phyloP scores from a whole-genome alignment of 2,329 filamentous ascomycete genomes.

The Alternaria triticimaculans region DNA sequence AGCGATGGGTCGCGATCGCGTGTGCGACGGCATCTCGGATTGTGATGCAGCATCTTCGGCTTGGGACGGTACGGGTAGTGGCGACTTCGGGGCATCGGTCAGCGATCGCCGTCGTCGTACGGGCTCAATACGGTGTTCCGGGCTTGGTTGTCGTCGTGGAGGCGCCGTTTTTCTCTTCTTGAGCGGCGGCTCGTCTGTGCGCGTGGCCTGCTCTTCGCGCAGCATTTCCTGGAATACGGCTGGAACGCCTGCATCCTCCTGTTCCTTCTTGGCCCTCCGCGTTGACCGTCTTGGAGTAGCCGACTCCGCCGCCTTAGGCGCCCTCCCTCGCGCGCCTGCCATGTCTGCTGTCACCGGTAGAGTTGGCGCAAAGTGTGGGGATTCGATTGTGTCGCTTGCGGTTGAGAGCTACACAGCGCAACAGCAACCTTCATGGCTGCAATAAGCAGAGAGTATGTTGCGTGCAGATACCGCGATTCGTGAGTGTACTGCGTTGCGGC shows the following conservation, averaged over 20 bases:
- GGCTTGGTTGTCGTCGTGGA: slow-evolving; percentile 8
- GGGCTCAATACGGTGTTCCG: not conserved
- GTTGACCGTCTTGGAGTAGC: slow-evolving; percentile 32
- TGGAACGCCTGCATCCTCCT: slow-evolving; percentile 44
- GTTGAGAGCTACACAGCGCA: not conserved
- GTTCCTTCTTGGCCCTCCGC: slow-evolving; percentile 25
- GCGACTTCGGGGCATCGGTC: not conserved
- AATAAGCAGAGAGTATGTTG: not conserved
- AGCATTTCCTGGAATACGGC: slow-evolving; percentile 57
- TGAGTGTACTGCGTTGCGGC: not conserved
- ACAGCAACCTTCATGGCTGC: not conserved
- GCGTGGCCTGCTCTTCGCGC: slow-evolving; percentile 46
- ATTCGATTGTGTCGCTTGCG: not conserved
- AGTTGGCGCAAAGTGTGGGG: slow-evolving; percentile 2
- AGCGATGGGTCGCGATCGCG: slow-evolving; percentile 1
- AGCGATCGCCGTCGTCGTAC: not conserved
- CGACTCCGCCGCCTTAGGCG: slow-evolving; percentile 25
- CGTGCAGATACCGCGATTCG: not conserved
- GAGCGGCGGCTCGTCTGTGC: slow-evolving; percentile 42
- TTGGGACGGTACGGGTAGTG: slow-evolving; percentile 16
- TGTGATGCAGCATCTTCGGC: slow-evolving; percentile 4
- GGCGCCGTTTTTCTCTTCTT: slow-evolving; percentile 46
- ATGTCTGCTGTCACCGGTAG: slow-evolving; percentile 20
- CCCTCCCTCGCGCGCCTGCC: slow-evolving; percentile 35
- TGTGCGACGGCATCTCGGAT: slow-evolving; percentile 8